These are phyloP conservation scores for Ogataea trehaloabstinens DNA, from an alignment of 805 yeast species.

Conservation along the genomic window DNA sequence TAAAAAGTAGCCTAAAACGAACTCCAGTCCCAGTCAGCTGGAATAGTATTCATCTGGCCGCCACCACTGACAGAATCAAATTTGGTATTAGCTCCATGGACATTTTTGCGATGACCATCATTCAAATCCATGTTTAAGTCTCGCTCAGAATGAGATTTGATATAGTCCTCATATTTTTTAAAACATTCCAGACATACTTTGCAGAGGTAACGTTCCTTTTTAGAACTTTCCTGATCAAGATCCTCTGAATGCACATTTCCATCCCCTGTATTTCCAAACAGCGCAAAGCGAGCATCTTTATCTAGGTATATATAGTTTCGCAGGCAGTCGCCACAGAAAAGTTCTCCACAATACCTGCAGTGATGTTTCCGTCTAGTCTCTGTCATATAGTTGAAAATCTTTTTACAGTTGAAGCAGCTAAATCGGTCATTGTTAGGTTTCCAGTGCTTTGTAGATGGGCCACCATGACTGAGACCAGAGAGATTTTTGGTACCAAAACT, in stretches of 20 bases:
- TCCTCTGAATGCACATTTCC: not conserved
- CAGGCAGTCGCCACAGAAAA: slow-evolving; percentile 39
- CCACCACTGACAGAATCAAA: slow-evolving; percentile 16
- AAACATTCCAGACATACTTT: slow-evolving; percentile 36
- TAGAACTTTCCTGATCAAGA: slow-evolving; percentile 10
- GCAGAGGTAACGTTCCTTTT: slow-evolving; percentile 28
- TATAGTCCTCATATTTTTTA: slow-evolving; percentile 33
- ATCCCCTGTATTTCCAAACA: slow-evolving; percentile 27
- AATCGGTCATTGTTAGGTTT: slow-evolving; percentile 63
- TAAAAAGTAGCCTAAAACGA: slow-evolving; percentile 34
- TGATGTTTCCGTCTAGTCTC: slow-evolving; percentile 49
- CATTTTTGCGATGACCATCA: slow-evolving; percentile 13
- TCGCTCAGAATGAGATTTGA: slow-evolving; percentile 29
- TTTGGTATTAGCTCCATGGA: slow-evolving; percentile 13
- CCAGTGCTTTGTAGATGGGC: slow-evolving; percentile 68
- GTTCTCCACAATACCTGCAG: slow-evolving; percentile 40
- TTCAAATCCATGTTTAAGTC: slow-evolving; percentile 25
- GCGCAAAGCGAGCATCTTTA: slow-evolving; percentile 33
- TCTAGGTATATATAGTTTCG: slow-evolving; percentile 35
- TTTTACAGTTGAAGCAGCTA: slow-evolving; percentile 67
- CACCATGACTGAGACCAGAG: slow-evolving; percentile 10
- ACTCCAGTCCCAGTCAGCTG: slow-evolving; percentile 41
- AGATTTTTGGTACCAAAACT: not conserved
- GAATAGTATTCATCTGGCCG: slow-evolving; percentile 23
- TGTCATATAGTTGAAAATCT: slow-evolving; percentile 71